Evolutionary conservation across 2,329 filamentous ascomycete genomes (phyloP), one percentile per base, ranked within the genome.

Genomic region (Diaporthe sp.): DNA sequence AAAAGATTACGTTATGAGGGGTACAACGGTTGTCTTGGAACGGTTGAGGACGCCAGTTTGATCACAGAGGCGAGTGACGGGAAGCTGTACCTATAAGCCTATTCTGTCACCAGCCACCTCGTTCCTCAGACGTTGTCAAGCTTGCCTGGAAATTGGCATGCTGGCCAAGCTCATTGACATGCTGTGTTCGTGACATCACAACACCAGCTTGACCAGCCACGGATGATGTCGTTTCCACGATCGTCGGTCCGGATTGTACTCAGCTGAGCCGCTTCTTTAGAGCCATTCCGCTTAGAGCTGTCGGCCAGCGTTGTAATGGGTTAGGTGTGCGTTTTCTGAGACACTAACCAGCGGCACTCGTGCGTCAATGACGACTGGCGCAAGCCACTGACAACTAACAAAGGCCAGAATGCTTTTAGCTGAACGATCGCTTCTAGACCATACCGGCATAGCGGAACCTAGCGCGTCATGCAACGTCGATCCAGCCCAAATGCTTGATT

Each of bases 361-460:
- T 31, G 65, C 62, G 31, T 73, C 68, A 55, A 75, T 75, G 74
- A 75, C 74, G 74, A 62, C 34, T 72, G 51, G 74, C 70, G 68
- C 58, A 58, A 58, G 58, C 58, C 58, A 39, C 70, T 8, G 44
- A 65, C 28, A 57, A 60, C 70, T 25, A 15, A 39, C 28, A 57
- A 73, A 42, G 57, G 39, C 68, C 15, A 22, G 67, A 37, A 19
- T 22, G n/a, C 25, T 44, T 44, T 42, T 72, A 75, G 58, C 73
- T 62, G 37, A 22, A 42, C 37, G 37, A 71, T 65, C 60, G 58
- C 57, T 25, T 46, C 44, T 34, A 62, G 58, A 22, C 60, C 39
- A 39, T 75, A 53, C 58, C 61, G 37, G 51, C 51, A 58, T 62
- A 51, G 60, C 51, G 74, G 74, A n/a, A 75, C 57, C 65, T 74